Conservation (phyloP, 768 basidiomycete genomes). For the Russula olivacea region DNA sequence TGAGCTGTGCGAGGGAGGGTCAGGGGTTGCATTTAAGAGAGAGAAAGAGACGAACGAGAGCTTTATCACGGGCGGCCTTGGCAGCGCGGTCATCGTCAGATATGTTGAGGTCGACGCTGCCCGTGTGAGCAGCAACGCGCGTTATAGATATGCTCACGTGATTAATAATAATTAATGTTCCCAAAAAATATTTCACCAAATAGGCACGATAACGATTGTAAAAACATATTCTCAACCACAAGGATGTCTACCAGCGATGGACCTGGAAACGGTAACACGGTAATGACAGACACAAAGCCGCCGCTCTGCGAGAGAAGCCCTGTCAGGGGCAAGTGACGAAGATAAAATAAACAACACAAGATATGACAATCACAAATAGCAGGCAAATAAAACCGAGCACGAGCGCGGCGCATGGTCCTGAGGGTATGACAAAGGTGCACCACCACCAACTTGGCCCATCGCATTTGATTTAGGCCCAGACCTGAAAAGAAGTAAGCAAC, state of each 20-base stretch:
- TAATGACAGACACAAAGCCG: conserved; percentile 58
- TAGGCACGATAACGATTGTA: conserved; percentile 27
- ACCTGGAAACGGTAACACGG: conserved; percentile 30
- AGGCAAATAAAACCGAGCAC: conserved; percentile 21
- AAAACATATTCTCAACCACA: conserved; percentile 28
- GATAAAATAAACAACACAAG: conserved; percentile 48
- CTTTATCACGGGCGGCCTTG: conserved; percentile 79
- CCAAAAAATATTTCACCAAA: neutral
- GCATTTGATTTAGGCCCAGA: conserved; percentile 63
- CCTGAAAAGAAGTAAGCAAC: conserved; percentile 38
- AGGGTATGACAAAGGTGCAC: conserved; percentile 20
- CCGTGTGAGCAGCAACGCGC: neutral
- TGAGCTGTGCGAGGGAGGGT: conserved; percentile 46
- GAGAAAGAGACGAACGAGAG: conserved; percentile 48
- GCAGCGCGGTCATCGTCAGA: conserved; percentile 73
- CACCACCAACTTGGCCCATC: conserved; percentile 13
- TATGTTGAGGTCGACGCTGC: conserved; percentile 22
- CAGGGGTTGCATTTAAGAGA: neutral
- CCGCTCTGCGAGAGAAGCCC: conserved; percentile 36
- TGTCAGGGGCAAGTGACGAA: conserved; percentile 33
- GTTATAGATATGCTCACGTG: conserved; percentile 7
- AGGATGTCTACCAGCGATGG: conserved; percentile 28
- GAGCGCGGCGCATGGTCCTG: conserved; percentile 13
- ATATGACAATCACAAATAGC: conserved; percentile 41
- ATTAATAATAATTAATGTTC: neutral